These are phyloP conservation scores for Babesia ovis DNA, from an alignment of 169 alveolate species.

Conservation along the genomic window DNA sequence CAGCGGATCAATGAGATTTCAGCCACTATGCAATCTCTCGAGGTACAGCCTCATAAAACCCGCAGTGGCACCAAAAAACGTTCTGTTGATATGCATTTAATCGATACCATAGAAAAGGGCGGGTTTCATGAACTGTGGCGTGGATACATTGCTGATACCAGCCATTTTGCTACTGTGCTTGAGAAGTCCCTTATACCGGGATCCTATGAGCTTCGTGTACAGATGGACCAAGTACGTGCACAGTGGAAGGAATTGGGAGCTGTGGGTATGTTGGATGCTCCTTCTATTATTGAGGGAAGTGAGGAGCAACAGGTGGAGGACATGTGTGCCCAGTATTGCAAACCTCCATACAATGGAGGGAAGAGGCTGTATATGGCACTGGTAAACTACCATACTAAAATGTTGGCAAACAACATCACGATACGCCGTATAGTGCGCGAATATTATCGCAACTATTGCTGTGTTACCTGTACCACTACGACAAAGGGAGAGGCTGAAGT, in stretches of 20 bases:
- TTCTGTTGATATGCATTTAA: conserved; percentile 47
- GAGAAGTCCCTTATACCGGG: conserved; percentile 40
- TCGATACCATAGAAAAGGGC: conserved; percentile 59
- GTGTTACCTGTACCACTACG: conserved; percentile 74
- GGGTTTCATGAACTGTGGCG: conserved; percentile 60
- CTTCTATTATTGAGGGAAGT: conserved; percentile 62
- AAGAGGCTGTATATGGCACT: conserved; percentile 70
- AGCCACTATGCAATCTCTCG: conserved; percentile 8
- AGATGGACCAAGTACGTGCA: conserved; percentile 39
- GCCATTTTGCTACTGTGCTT: conserved; percentile 34
- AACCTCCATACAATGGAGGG: conserved; percentile 63
- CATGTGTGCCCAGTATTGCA: conserved; percentile 61
- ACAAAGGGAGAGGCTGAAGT: conserved; percentile 71
- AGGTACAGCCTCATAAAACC: background rate
- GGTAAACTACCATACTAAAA: conserved; percentile 70
- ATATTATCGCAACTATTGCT: conserved; percentile 69
- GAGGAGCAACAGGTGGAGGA: conserved; percentile 72
- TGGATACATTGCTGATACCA: conserved; percentile 51
- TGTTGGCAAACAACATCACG: conserved; percentile 69
- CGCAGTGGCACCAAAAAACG: conserved; percentile 7
- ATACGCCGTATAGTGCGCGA: conserved; percentile 68
- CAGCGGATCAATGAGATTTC: conserved; percentile 4
- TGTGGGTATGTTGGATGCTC: conserved; percentile 35
- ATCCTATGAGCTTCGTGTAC: conserved; percentile 34
- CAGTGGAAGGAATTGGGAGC: conserved; percentile 32